Percentiles rank a stretch among this genome's conserved stretches.
These are phyloP conservation scores for Cenchrus americanus DNA, from an alignment of 176 grass and related monocot species.

Conservation along the genomic window DNA sequence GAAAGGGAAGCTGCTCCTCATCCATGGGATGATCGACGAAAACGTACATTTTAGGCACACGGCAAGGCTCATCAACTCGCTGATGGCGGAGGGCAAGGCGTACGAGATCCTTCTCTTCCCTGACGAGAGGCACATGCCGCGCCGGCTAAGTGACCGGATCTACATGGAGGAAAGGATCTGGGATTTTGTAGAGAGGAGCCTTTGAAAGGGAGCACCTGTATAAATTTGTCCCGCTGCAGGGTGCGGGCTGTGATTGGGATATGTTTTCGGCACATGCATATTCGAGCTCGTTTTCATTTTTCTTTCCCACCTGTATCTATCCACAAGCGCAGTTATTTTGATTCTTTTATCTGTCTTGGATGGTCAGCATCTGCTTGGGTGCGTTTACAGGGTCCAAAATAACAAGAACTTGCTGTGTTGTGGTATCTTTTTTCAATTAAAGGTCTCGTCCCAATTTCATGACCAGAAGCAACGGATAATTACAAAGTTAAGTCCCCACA, in stretches of 20 bases:
- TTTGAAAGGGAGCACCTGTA: constrained; percentile 51
- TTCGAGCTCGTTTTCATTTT: not conserved
- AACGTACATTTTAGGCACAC: constrained; percentile 99
- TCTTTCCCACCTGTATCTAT: constrained; percentile 51
- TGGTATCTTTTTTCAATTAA: not conserved
- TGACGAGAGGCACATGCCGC: constrained; percentile 90
- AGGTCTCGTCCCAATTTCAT: too few species aligned
- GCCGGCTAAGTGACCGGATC: constrained; percentile 74
- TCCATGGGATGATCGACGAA: constrained; percentile 98
- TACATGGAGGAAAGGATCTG: constrained; percentile 99
- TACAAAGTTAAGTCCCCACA: too few species aligned
- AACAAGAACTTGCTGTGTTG: constrained; percentile 10
- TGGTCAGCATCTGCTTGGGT: constrained; percentile 14
- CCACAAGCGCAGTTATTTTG: constrained; percentile 12
- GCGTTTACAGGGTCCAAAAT: constrained; percentile 9
- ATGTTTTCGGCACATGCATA: constrained; percentile 14
- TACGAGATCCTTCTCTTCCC: constrained; percentile 96
- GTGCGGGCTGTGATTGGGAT: constrained; percentile 14
- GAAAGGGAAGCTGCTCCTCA: constrained; percentile 79
- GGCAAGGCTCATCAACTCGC: constrained; percentile 76
- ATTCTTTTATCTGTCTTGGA: constrained; percentile 41
- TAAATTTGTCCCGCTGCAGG: constrained; percentile 26
- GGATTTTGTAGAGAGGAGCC: constrained; percentile 87
- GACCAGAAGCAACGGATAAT: too few species aligned
- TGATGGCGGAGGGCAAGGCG: constrained; percentile 76